Conservation (phyloP, 768 basidiomycete species). For the Suillus variegatus region DNA sequence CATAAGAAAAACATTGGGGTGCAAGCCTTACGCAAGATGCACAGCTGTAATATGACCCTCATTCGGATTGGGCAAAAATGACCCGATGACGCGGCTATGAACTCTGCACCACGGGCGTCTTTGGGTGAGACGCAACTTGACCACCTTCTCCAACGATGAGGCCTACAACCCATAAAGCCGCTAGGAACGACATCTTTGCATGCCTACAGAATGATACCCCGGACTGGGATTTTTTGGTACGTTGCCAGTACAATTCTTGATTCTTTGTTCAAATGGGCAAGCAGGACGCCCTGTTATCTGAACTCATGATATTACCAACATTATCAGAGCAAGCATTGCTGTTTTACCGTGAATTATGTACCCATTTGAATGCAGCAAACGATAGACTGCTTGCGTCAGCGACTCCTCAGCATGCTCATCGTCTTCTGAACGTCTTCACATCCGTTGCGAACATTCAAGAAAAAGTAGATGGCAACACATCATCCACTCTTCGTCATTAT, state of each 20-base stretch:
- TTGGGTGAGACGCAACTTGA: background rate
- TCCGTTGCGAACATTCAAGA: constrained; percentile 40
- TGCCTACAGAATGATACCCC: constrained; percentile 25
- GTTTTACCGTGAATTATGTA: constrained; percentile 33
- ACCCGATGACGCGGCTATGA: background rate
- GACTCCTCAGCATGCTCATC: constrained; percentile 37
- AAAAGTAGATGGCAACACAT: constrained; percentile 26
- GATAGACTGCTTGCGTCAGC: constrained; percentile 22
- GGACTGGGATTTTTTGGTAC: constrained; percentile 34
- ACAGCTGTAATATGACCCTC: constrained; percentile 23
- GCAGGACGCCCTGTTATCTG: constrained; percentile 1
- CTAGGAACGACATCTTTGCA: constrained; percentile 13
- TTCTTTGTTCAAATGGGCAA: background rate
- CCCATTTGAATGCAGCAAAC: constrained; percentile 30
- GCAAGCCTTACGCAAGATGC: constrained; percentile 31
- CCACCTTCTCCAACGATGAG: background rate
- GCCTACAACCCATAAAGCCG: background rate
- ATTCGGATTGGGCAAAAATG: constrained; percentile 12
- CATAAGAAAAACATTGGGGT: constrained; percentile 30
- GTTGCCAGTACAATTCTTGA: constrained; percentile 11
- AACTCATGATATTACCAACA: constrained; percentile 1
- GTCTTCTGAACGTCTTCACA: constrained; percentile 47
- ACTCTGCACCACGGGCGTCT: background rate
- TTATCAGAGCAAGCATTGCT: constrained; percentile 33
- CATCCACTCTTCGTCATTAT: constrained; percentile 37